Conservation (phyloP, 352 stramenopile species). For the Globisporangium radiosum region DNA sequence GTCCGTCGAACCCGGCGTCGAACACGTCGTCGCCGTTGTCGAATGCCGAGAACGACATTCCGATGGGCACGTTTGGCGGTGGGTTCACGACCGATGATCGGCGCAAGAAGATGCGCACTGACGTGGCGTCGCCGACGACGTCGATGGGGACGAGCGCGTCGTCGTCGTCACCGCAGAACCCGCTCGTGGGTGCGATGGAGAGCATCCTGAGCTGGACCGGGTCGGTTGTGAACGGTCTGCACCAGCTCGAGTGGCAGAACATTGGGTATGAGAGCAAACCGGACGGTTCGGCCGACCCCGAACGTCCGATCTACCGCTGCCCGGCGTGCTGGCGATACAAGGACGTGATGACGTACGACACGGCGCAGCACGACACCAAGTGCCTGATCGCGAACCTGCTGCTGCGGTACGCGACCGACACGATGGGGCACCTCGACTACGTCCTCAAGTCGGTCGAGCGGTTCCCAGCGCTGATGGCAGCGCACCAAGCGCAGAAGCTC, state of each 20-base stretch:
- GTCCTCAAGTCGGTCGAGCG: slow-evolving; percentile 75
- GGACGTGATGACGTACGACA: slow-evolving; percentile 80
- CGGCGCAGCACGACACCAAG: slow-evolving; percentile 76
- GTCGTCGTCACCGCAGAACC: slow-evolving; percentile 22
- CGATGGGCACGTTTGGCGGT: slow-evolving; percentile 34
- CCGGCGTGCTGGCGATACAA: slow-evolving; percentile 82
- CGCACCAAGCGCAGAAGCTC: slow-evolving; percentile 47
- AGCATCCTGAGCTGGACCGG: slow-evolving; percentile 67
- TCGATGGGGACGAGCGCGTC: slow-evolving; percentile 15
- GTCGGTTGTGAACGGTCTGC: slow-evolving; percentile 63
- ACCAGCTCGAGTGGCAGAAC: slow-evolving; percentile 78
- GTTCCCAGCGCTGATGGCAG: slow-evolving; percentile 56
- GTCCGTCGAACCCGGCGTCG: slow-evolving; percentile 55
- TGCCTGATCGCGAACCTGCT: slow-evolving; percentile 79
- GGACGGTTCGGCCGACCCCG: slow-evolving; percentile 58
- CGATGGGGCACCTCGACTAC: slow-evolving; percentile 67
- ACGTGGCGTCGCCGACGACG: slow-evolving; percentile 11
- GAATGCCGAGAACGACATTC: slow-evolving; percentile 58
- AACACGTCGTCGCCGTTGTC: slow-evolving; percentile 62
- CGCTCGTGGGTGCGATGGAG: slow-evolving; percentile 65
- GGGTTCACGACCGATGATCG: slow-evolving; percentile 57
- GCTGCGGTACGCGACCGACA: slow-evolving; percentile 75
- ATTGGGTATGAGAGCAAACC: slow-evolving; percentile 74
- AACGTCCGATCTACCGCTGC: slow-evolving; percentile 77
- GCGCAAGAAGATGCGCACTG: slow-evolving; percentile 60